Percentiles rank a stretch among this genome's conserved stretches.
Evolutionary conservation across 1,284 basidiomycete genomes (phyloP).

Genomic region (Ustilago shanxiensis): DNA sequence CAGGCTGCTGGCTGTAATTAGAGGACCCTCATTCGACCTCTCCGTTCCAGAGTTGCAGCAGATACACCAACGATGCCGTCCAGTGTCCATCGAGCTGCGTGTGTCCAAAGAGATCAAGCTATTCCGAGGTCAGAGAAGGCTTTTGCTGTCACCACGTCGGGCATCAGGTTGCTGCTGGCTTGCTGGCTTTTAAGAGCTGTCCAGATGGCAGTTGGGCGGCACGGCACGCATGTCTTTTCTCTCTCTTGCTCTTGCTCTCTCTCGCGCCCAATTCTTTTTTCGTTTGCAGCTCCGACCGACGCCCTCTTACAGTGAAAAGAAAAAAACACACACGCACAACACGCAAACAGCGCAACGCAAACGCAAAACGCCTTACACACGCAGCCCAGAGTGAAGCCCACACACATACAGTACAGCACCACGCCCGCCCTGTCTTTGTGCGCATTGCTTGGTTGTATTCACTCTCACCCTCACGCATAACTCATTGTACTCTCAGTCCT

Average conservation of each 20-base stretch:
- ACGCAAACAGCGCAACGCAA: slow-evolving; percentile 7
- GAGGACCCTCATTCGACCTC: background rate
- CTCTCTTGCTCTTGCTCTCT: too few species aligned
- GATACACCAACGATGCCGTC: background rate
- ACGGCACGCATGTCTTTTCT: background rate
- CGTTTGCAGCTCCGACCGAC: slow-evolving; percentile 22
- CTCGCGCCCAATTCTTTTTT: background rate
- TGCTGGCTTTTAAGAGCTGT: background rate
- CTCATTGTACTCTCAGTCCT: too few species aligned
- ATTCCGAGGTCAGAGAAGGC: background rate
- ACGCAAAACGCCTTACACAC: too few species aligned
- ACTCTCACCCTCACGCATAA: background rate
- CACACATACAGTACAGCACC: too few species aligned
- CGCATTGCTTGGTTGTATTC: background rate
- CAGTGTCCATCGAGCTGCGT: background rate
- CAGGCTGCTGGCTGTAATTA: background rate
- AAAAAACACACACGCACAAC: slow-evolving; percentile 11
- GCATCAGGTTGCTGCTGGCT: too few species aligned
- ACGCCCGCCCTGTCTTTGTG: background rate
- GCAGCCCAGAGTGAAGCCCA: background rate
- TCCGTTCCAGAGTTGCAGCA: background rate
- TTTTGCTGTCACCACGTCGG: background rate
- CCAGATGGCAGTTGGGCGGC: background rate
- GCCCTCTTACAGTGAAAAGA: too few species aligned
- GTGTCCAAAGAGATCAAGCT: too few species aligned